Percentiles rank a stretch among this genome's conserved stretches.
Conservation (phyloP, 2,329 filamentous ascomycete species). For the Neophaeococcomyces aloes region DNA sequence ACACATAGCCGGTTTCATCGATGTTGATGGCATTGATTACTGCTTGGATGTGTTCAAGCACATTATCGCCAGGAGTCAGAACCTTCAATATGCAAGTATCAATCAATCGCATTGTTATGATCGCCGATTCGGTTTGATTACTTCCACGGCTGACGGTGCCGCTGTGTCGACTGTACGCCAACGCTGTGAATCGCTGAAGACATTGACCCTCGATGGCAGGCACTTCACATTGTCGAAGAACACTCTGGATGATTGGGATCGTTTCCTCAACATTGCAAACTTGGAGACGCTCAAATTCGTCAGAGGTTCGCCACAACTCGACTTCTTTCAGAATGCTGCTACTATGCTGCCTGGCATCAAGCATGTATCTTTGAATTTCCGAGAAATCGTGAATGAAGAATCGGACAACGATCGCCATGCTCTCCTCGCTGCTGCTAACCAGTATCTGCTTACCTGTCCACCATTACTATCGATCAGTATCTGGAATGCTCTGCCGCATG, state of each 20-base stretch:
- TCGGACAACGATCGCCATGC: neutral
- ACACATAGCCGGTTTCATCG: neutral
- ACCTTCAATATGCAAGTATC: conserved; percentile 3
- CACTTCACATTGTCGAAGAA: neutral
- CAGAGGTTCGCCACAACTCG: neutral
- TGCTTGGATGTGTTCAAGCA: conserved; percentile 3
- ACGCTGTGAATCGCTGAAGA: conserved; percentile 2
- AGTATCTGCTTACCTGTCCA: conserved; percentile 6
- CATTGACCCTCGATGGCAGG: conserved; percentile 4
- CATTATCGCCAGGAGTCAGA: conserved; percentile 1
- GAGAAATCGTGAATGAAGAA: neutral
- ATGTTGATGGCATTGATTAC: neutral
- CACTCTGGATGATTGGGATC: neutral
- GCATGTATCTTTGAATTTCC: conserved; percentile 9
- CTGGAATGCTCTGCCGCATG: conserved; percentile 3
- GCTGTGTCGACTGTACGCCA: neutral
- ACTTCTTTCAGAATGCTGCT: conserved; percentile 8
- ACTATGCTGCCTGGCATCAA: conserved; percentile 9
- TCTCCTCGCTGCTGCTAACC: neutral
- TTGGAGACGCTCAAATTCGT: conserved; percentile 7
- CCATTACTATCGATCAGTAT: conserved; percentile 8
- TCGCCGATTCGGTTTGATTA: neutral
- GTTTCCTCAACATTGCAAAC: neutral
- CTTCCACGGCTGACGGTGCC: neutral
- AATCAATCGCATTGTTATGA: neutral